These are phyloP conservation scores for Zizania palustris DNA, from an alignment of 202 grass and related monocot species.

Conservation along the genomic window DNA sequence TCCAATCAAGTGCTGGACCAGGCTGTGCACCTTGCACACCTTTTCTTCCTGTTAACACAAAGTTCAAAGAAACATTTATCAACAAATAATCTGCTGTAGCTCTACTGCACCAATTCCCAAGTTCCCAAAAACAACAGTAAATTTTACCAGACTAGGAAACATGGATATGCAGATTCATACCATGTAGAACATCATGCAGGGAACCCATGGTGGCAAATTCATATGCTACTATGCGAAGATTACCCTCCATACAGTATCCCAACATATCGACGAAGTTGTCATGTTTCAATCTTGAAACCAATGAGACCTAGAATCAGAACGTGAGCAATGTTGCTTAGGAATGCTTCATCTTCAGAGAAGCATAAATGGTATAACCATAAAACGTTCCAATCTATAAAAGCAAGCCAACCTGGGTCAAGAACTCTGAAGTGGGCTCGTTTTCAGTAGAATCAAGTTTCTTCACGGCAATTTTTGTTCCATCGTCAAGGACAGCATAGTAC, in stretches of 20 bases:
- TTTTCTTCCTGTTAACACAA: slow-evolving; percentile 63
- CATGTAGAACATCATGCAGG: slow-evolving; percentile 85
- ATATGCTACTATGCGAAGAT: slow-evolving; percentile 72
- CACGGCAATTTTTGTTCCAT: slow-evolving; percentile 64
- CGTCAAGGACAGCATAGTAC: slow-evolving; percentile 65
- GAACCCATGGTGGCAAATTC: slow-evolving; percentile 90
- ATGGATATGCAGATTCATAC: slow-evolving; percentile 45
- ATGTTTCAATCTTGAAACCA: slow-evolving; percentile 78
- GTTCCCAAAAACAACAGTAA: background rate
- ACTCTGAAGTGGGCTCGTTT: slow-evolving; percentile 61
- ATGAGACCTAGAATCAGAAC: slow-evolving; percentile 60
- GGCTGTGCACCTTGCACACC: slow-evolving; percentile 88
- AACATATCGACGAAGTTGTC: slow-evolving; percentile 78
- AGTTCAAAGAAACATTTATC: background rate
- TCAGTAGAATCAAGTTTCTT: slow-evolving; percentile 80
- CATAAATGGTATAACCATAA: slow-evolving; percentile 14
- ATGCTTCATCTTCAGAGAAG: slow-evolving; percentile 2
- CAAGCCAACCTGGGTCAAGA: slow-evolving; percentile 66
- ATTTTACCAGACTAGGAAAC: background rate
- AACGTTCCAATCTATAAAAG: slow-evolving; percentile 12
- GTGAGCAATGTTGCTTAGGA: slow-evolving; percentile 10
- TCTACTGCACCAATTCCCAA: slow-evolving; percentile 4
- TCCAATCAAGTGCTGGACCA: slow-evolving; percentile 80
- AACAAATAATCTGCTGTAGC: slow-evolving; percentile 4
- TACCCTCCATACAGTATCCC: slow-evolving; percentile 78